Evolutionary conservation across 2,329 filamentous ascomycete species (phyloP), one percentile per base, ranked within the genome.

Genomic region (Microdochium nivale): DNA sequence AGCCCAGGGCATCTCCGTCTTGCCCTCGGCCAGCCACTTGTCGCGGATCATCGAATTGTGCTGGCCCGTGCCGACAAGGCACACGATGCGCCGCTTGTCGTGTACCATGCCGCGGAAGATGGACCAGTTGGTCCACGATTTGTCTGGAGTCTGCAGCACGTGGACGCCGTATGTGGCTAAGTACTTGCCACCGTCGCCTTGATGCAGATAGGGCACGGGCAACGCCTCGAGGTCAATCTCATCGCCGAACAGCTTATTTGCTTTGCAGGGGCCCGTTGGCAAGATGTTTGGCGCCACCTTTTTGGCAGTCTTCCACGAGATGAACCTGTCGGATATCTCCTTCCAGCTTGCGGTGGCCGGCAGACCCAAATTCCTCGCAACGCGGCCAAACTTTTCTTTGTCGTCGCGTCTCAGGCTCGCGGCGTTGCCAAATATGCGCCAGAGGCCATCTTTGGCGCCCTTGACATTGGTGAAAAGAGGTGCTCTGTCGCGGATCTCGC

Each of bases 391-490:
- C 4, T 59, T 60, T 13, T 70, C 58, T 2, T 57, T 55, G 1
- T 57, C 30, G 9, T 62, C 57, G 2, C 56, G 62, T 1, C 72
- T 59, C 0, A 77, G 62, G 1, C 65, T 67, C 3, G 59, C 69
- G 0, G 74, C 67, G 0, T 69, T 69, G 21, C 74, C 75, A 3
- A 79, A 65, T 21, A 78, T 77, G 10, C 74, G 65, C 54, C 64
- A 78, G 0, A 79, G 62, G 9, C 75, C 75, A 35, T 75, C 57
- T 27, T 70, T 57, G 3, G 62, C 60, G 1, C 75, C 75, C 50
- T 70, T 75, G 50, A 79, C 52, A 25, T 78, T 79, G 60, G 77
- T 74, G 66, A 79, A 77, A 0, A 79, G 66, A 0, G 75, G 75
- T 1, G 76, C 75, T 48, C 73, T 74, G 51, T 67, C 69, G 43